Conservation (phyloP, 1,139 yeast species). For the Blastobotrys niveus region DNA sequence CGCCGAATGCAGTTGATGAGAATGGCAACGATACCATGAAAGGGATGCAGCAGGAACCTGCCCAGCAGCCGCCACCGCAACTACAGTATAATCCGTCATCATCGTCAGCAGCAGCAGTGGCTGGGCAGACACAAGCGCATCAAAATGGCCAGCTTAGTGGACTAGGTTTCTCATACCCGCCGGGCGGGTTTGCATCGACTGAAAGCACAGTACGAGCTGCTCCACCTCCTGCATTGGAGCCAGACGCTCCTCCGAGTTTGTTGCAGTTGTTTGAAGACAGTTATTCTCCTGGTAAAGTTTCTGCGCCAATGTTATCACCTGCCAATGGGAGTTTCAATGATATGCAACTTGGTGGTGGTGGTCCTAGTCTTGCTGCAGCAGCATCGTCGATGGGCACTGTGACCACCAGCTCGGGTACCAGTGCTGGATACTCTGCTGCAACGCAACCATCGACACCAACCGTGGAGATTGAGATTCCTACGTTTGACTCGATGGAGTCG, state of each 20-base stretch:
- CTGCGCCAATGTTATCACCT: slow-evolving; percentile 11
- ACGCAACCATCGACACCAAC: slow-evolving; percentile 42
- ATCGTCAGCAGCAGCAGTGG: neutral
- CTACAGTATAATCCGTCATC: neutral
- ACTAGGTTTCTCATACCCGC: slow-evolving; percentile 10
- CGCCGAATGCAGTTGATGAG: neutral
- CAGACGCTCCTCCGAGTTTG: slow-evolving; percentile 42
- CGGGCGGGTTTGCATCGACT: slow-evolving; percentile 8
- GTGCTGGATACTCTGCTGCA: slow-evolving; percentile 26
- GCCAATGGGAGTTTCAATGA: neutral
- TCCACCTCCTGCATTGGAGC: slow-evolving; percentile 11
- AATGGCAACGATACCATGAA: too few species aligned
- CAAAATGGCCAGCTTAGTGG: slow-evolving; percentile 8
- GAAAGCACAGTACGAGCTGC: slow-evolving; percentile 11
- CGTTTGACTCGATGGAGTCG: slow-evolving; percentile 36
- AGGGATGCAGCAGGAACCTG: too few species aligned
- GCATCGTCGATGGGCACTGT: neutral
- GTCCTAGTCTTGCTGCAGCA: neutral
- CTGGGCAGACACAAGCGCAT: neutral
- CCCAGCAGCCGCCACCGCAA: too few species aligned
- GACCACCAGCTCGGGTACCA: slow-evolving; percentile 24
- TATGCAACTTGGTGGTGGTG: neutral
- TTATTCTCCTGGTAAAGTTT: slow-evolving; percentile 10
- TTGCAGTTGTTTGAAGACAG: slow-evolving; percentile 59
- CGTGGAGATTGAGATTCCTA: slow-evolving; percentile 56